A percentile compares a stretch with the other conserved stretches of the same genome.
phyloP scores from a whole-genome alignment of 805 yeast species.

The Yarrowia divulgata region DNA sequence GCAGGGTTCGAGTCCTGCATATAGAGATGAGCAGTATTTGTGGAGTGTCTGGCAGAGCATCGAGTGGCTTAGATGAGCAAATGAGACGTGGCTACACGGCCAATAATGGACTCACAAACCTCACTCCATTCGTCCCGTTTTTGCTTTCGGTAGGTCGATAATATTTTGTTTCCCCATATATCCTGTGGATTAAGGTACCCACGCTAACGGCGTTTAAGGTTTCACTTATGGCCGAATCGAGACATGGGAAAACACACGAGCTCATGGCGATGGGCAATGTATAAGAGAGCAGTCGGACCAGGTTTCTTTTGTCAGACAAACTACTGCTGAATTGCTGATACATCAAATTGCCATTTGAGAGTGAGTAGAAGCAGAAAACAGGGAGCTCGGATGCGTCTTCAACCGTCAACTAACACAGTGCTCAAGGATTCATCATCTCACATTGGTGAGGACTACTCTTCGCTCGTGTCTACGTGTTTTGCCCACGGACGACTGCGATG shows the following conservation, averaged over 20 bases:
- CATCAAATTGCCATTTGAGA: constrained; percentile 17
- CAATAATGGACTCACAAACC: background rate
- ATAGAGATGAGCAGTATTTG: background rate
- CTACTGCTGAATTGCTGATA: constrained; percentile 24
- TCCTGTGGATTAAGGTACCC: constrained; percentile 13
- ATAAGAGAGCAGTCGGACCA: constrained; percentile 7
- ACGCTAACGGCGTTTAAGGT: background rate
- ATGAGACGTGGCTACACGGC: too few relatives aligned
- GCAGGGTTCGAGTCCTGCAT: constrained; percentile 6
- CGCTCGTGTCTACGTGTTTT: constrained; percentile 23
- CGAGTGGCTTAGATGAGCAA: background rate
- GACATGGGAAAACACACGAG: constrained; percentile 20
- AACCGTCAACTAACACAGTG: constrained; percentile 23
- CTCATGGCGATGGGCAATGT: background rate
- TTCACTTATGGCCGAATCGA: constrained; percentile 30
- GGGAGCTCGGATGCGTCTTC: too few relatives aligned
- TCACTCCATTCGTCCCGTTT: background rate
- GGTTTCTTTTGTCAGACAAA: background rate
- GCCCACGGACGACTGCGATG: constrained; percentile 31
- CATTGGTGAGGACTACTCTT: constrained; percentile 21
- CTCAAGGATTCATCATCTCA: constrained; percentile 33
- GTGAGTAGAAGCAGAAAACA: constrained; percentile 1
- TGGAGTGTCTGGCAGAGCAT: background rate
- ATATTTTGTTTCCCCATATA: constrained; percentile 2
- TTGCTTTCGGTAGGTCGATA: background rate